Evolutionary conservation across 805 yeast genomes (phyloP).

Genomic region (Zygotorulaspora sp.): DNA sequence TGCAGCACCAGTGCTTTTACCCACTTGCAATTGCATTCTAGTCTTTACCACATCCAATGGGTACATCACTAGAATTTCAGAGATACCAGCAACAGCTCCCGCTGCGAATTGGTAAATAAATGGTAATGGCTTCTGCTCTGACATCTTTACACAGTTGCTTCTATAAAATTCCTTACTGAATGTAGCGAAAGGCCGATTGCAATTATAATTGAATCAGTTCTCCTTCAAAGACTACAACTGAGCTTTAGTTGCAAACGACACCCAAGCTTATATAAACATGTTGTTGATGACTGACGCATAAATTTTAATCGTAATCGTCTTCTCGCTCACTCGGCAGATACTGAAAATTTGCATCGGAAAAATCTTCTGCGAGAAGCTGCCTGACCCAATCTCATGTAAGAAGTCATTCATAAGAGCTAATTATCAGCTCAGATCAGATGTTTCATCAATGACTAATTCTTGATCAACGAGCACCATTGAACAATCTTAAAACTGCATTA

Average conservation of each 20-base stretch:
- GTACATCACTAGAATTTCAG: conserved; percentile 92
- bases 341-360: neutral
- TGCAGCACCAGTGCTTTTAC: conserved; percentile 27
- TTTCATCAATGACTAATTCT: too few relatives aligned
- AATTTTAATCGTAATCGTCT: neutral
- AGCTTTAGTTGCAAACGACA: too few relatives aligned
- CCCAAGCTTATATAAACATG: too few relatives aligned
- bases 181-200: neutral
- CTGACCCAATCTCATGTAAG: too few relatives aligned
- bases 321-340: neutral
- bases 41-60: conserved; percentile 97
- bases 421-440: too few relatives aligned
- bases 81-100: conserved; percentile 96
- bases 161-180: neutral
- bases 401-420: too few relatives aligned
- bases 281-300: too few relatives aligned
- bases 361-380: neutral
- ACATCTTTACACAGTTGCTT: conserved; percentile 7
- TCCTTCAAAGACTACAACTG: too few relatives aligned
- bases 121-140: conserved; percentile 55
- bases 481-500: too few relatives aligned
- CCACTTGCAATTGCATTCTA: conserved; percentile 82
- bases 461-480: too few relatives aligned
- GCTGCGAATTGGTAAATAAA: conserved; percentile 85
- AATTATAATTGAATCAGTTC: neutral